phyloP scores from a whole-genome alignment of 306 rosid species.

The Pterocarpus santalinus region DNA sequence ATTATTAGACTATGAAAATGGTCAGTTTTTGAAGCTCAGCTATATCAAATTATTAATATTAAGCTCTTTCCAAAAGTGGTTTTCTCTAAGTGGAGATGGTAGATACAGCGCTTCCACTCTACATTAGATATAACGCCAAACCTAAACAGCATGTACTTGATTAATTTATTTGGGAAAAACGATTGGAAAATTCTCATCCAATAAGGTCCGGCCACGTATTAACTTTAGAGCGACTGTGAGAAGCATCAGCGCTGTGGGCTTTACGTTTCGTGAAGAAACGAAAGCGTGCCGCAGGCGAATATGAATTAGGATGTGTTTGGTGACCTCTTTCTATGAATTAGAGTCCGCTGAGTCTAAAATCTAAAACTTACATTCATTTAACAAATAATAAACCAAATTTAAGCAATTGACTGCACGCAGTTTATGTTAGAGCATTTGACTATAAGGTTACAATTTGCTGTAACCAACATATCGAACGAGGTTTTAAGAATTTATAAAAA shows the following conservation, averaged over 20 bases:
- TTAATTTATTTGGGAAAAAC: background rate
- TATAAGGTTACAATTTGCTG: conserved; percentile 35
- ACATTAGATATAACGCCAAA: conserved; percentile 67
- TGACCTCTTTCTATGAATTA: conserved; percentile 36
- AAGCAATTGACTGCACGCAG: conserved; percentile 44
- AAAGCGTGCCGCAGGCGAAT: conserved; percentile 58
- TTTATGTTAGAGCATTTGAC: conserved; percentile 35
- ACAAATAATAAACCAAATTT: conserved; percentile 17
- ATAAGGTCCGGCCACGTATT: conserved; percentile 39
- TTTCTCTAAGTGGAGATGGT: conserved; percentile 48
- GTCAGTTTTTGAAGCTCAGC: background rate
- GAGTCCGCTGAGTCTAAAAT: background rate
- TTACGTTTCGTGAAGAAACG: conserved; percentile 57
- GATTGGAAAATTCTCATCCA: conserved; percentile 7
- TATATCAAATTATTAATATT: background rate
- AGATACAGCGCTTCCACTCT: conserved; percentile 56
- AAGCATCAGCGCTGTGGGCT: background rate
- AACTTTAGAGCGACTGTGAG: background rate
- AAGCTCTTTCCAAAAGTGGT: background rate
- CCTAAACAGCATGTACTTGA: conserved; percentile 54
- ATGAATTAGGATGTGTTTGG: conserved; percentile 45
- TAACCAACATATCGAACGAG: conserved; percentile 41
- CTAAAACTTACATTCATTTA: background rate
- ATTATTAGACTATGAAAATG: background rate
- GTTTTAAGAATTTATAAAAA: background rate